Base-by-base conservation (phyloP, 176 grass and related monocot species). In the Carex kokanica region DNA sequence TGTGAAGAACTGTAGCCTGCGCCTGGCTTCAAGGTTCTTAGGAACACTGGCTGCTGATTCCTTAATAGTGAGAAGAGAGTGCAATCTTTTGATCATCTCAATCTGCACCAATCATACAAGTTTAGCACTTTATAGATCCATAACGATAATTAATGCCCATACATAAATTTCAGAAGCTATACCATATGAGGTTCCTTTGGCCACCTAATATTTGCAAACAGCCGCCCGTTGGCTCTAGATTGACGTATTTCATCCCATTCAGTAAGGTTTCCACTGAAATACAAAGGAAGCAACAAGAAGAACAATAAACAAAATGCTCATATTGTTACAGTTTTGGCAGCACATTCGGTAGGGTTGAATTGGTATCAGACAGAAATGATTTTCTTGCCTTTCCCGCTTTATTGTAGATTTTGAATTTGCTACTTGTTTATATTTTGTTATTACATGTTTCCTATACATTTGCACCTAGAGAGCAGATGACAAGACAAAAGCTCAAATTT, bases 51-150 rank as follows among this genome's bases (percentile, higher is more conserved):
- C 88, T 74, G 94, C 94, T 27, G 94, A 97, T 86, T 97, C 94
- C 53, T 97, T 97, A 78, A 93, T 91, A 66, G 94, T 97, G 77
- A 97, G 43, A 89, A 97, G 90, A n/a, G 90, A 94, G 88, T 92
- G 86, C 65, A 97, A 83, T 78, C 94, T 86, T 84, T 89, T 92
- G 85, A 97, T 90, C 60, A 92, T 54, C 84, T 86, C 90, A 78
- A 90, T 92, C 94, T 97, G 88, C 56, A 84, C 64, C 61, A 82
- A 51, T 66, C 11, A 75, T 83, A 89, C 62, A 59, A 45, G 18
- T 77, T 51, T 29, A 65, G 10, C 78, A 61, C 64, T 29, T 84
- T 75, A 16, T 57, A 69, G 17, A 2, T 12, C 20, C 70, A 52
- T 27, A 80, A 86, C 3, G 82, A 41, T 51, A 54, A 27, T 5